Evolutionary conservation across 1,284 basidiomycete species (phyloP), one percentile per base, ranked within the genome.

Genomic region (Trichosporon sp.): DNA sequence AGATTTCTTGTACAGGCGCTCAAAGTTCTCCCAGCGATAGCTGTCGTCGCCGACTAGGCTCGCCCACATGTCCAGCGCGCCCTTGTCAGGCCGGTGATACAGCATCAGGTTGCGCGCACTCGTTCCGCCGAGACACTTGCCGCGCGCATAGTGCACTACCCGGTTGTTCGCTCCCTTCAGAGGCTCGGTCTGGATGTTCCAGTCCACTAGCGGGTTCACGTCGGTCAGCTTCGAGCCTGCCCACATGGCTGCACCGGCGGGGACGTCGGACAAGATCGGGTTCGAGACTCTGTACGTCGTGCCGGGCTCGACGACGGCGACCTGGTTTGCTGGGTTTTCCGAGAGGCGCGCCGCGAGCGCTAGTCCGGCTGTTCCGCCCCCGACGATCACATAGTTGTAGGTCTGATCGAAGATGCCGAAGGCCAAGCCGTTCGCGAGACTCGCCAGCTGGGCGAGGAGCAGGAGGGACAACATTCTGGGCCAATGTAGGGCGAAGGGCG

Each of bases 261-360:
- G 61, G 0, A 44, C 52, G n/a, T 27, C 16, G 1, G 40, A 44
- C 23, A 62, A 11, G 32, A 58, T 3, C 11, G 40, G 32, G 40
- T 58, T 62, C 1, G 61, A 34, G 40, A 58, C 19, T 40, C 58
- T 56, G 56, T 62, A 62, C n/a, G 33, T 58, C 19, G 40, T 34
- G 3, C 89, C 89, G 4, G 88, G 87, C 73, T 91, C 89, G 62
- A 90, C 81, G 44, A 89, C 87, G 36, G 88, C 83, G 4, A 91
- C 87, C 1, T 86, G 86, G 14, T 82, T 82, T 67, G 84, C 85
- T 0, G 82, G 75, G 80, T 89, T 85, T 65, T 88, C 89, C 0
- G 87, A 84, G 16, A 92, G 82, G n/a, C 89, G 84, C 14, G 84
- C 80, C 0, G 89, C 90, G 29, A 92, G 75, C 9, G 87, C 86